Base-by-base conservation (phyloP, 208 protist genomes). In the Paratrypanosoma confusum region DNA sequence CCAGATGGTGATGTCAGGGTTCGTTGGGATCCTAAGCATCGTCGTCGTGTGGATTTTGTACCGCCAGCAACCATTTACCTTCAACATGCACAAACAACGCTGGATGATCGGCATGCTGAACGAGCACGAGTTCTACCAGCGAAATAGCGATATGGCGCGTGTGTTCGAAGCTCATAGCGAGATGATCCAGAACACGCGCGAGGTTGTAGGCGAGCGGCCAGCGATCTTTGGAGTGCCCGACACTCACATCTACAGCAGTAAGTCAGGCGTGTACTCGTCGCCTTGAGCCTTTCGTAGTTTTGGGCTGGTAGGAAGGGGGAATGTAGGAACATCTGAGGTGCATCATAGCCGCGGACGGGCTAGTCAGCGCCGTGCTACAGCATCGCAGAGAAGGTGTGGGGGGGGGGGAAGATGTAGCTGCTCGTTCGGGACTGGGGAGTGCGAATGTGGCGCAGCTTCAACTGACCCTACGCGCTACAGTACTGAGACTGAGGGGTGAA, bases 91-190 rank as follows among this genome's bases (percentile, higher is more conserved):
- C 24, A 74, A 76, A 26, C 56, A 89, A 26, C 49, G 59, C 17
- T 80, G 71, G 65, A 57, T 82, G 35, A 14, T 56, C 8, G 67
- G 73, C 33, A 69, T 56, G 10, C 28, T 89, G 40, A 80, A 67
- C 40, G 63, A 78, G 57, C 74, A 89, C 50, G 72, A 88, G 65
- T 65, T 72, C 26, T 91, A 64, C 47, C 49, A 66, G 35, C 82
- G 82, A 40, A 84, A 81, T 47, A 59, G 73, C 29, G 71, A 80
- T 37, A 92, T 92, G 79, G 55, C 45, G 16, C 34, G 38, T 20
- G 75, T 92, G 18, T 74, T 89, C 35, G 76, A 72, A 7, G 46
- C 57, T 22, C 83, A 88, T 51, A 66, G 50, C 29, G 66, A 82
- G 16, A 57, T 59, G 20, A 63, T 85, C 33, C 63, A 77, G 25